Evolutionary conservation across 1,139 yeast species (phyloP).

Genomic region (Geotrichum carabidarum): DNA sequence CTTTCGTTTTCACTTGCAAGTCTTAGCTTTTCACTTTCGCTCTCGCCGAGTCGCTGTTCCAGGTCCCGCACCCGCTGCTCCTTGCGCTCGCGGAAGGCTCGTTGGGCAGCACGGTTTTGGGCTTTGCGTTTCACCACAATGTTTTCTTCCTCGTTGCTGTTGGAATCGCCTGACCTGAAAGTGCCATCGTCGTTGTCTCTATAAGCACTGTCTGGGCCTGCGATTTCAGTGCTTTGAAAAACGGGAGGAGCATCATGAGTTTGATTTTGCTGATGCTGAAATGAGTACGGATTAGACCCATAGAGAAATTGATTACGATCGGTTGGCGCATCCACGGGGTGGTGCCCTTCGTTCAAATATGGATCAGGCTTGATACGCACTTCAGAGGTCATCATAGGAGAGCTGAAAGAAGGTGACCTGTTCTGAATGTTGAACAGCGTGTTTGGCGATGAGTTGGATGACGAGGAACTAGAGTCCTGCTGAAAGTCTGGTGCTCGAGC

Average conservation of each 20-base stretch:
- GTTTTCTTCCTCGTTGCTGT: conserved; percentile 42
- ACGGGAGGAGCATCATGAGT: not conserved
- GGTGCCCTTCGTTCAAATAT: not conserved
- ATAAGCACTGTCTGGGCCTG: not conserved
- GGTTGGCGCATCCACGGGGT: not conserved
- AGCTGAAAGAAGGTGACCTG: conserved; percentile 5
- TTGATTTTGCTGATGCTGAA: not conserved
- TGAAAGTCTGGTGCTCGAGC: not conserved
- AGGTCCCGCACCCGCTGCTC: conserved; percentile 68
- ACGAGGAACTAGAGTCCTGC: not conserved
- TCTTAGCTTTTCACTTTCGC: conserved; percentile 55
- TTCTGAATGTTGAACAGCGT: not conserved
- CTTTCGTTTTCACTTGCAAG: conserved; percentile 52
- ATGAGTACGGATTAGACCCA: not conserved
- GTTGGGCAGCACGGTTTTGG: conserved; percentile 83
- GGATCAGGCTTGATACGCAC: conserved; percentile 11
- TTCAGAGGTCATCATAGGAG: conserved; percentile 4
- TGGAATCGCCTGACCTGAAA: conserved; percentile 7
- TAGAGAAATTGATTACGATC: not conserved
- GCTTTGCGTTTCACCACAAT: conserved; percentile 59
- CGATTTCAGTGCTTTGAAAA: not conserved
- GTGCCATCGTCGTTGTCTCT: not conserved
- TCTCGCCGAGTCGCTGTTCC: conserved; percentile 52
- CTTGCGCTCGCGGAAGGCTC: conserved; percentile 83
- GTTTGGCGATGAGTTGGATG: conserved; percentile 7